Evolutionary conservation across 1,139 yeast genomes (phyloP).

Genomic region (Arxiozyma heterogenica): DNA sequence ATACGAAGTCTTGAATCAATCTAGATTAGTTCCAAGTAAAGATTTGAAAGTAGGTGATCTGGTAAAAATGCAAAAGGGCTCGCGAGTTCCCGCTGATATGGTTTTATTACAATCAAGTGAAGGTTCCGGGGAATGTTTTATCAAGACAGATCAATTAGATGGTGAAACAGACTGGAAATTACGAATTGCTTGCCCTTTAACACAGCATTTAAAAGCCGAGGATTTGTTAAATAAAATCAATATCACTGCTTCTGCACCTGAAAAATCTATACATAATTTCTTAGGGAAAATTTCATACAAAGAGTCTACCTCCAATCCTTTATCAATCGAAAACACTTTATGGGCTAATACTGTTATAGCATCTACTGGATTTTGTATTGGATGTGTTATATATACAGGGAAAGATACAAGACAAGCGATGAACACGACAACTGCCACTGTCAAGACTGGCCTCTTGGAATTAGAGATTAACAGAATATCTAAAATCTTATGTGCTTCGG

Average conservation of each 20-base stretch:
- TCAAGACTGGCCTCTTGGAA: constrained; percentile 83
- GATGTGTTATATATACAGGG: constrained; percentile 85
- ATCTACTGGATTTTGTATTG: constrained; percentile 74
- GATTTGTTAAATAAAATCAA: constrained; percentile 42
- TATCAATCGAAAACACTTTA: constrained; percentile 80
- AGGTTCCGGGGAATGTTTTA: constrained; percentile 76
- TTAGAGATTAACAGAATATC: constrained; percentile 83
- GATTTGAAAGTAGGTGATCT: constrained; percentile 79
- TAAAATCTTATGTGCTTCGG: constrained; percentile 80
- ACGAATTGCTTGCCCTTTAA: constrained; percentile 61
- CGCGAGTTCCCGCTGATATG: constrained; percentile 89
- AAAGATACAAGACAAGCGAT: constrained; percentile 86
- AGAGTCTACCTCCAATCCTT: constrained; percentile 47
- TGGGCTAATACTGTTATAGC: constrained; percentile 99
- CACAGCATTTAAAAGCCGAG: constrained; percentile 49
- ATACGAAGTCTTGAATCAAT: constrained; percentile 57
- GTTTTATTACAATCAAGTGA: constrained; percentile 78
- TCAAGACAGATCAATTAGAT: constrained; percentile 94
- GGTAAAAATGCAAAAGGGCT: constrained; percentile 71
- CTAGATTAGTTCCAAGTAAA: constrained; percentile 47
- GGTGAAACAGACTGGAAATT: constrained; percentile 99
- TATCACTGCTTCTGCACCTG: constrained; percentile 66
- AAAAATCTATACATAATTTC: constrained; percentile 73
- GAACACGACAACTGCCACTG: constrained; percentile 86
- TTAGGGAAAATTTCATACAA: constrained; percentile 58